Percentiles rank a stretch among this genome's conserved stretches.
Conservation (phyloP, 345 rosid species). For the Moricandia arvensis region DNA sequence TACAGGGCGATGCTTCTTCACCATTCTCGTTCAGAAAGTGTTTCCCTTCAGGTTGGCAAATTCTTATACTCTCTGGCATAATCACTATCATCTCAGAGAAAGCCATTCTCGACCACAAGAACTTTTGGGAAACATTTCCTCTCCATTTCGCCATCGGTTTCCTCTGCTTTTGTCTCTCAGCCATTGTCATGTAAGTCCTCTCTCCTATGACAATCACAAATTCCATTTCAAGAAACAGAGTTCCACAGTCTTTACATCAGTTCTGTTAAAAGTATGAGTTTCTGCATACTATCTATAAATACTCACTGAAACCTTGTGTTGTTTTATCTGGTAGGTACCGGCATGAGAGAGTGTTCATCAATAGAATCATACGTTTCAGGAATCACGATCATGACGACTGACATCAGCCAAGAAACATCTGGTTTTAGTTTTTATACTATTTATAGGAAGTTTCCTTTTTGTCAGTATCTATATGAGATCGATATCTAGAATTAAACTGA, state of each 20-base stretch:
- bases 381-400: conserved; percentile 50
- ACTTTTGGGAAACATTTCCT: conserved; percentile 54
- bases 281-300: not conserved
- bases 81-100: conserved; percentile 60
- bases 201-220: not conserved
- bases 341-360: conserved; percentile 64
- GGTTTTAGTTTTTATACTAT: not conserved
- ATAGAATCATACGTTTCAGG: conserved; percentile 56
- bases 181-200: conserved; percentile 58
- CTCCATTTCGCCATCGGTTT: conserved; percentile 50
- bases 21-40: conserved; percentile 56
- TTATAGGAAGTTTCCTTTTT: conserved; percentile 17
- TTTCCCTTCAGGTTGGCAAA: conserved; percentile 76
- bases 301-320: not conserved
- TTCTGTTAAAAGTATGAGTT: not conserved
- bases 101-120: conserved; percentile 49
- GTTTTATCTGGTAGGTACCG: conserved; percentile 49
- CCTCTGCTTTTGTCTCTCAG: conserved; percentile 50
- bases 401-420: conserved; percentile 27
- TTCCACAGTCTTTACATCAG: not conserved
- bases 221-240: not conserved
- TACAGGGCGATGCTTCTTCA: conserved; percentile 51
- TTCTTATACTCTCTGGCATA: conserved; percentile 56
- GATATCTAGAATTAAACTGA: not conserved
- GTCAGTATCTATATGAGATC: conserved; percentile 21